Percentiles rank a stretch among this genome's conserved stretches.
phyloP scores from a whole-genome alignment of 805 yeast species.

The Candida multigemmis region DNA sequence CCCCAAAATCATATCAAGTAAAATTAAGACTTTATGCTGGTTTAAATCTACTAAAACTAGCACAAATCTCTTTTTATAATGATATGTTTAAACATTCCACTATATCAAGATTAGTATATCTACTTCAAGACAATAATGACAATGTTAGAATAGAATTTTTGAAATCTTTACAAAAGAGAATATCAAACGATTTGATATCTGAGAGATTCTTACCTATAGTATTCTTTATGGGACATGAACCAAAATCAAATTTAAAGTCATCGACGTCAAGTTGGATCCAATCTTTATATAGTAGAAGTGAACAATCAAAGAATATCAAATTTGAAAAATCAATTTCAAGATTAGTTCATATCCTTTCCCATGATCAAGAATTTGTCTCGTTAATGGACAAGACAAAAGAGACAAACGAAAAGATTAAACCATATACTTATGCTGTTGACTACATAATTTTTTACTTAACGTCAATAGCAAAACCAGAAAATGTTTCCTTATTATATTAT shows the following conservation, averaged over 20 bases:
- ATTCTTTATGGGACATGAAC: slow-evolving; percentile 74
- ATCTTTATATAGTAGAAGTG: slow-evolving; percentile 39
- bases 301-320: slow-evolving; percentile 27
- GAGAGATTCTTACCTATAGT: slow-evolving; percentile 59
- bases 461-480: slow-evolving; percentile 52
- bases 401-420: slow-evolving; percentile 17
- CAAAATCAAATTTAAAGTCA: slow-evolving; percentile 38
- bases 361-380: slow-evolving; percentile 46
- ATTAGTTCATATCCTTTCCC: slow-evolving; percentile 62
- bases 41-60: slow-evolving; percentile 50
- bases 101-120: slow-evolving; percentile 43
- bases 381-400: slow-evolving; percentile 9
- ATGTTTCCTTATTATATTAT: slow-evolving; percentile 66
- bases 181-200: slow-evolving; percentile 47
- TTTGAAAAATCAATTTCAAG: slow-evolving; percentile 65
- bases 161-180: slow-evolving; percentile 37
- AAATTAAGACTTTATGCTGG: slow-evolving; percentile 66
- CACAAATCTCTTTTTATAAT: slow-evolving; percentile 44
- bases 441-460: slow-evolving; percentile 55
- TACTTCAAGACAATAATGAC: slow-evolving; percentile 60
- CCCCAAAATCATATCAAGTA: slow-evolving; percentile 56
- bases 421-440: slow-evolving; percentile 45
- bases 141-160: slow-evolving; percentile 49
- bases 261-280: slow-evolving; percentile 63
- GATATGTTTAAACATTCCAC: slow-evolving; percentile 42